Evolutionary conservation across 768 basidiomycete genomes (phyloP), one percentile per base, ranked within the genome.

Genomic region (Tubosaeta sp.): DNA sequence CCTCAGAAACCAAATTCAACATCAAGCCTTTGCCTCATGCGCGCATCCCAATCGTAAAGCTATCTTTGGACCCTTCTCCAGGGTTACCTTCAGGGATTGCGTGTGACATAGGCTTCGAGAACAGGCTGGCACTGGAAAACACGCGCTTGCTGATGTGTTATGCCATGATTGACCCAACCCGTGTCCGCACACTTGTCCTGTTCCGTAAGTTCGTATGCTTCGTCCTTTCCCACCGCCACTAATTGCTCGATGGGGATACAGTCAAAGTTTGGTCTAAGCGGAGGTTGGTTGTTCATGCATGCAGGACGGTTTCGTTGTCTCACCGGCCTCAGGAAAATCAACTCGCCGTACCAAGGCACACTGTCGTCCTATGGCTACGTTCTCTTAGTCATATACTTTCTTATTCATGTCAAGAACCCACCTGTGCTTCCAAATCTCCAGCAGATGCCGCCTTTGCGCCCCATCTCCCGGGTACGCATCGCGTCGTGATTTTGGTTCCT

Each of bases 211-310:
- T 12, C 31, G 59, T 65, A 43, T 51, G 65, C 16, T n/a, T 52
- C 43, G 11, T 43, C 38, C 41, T 48, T 35, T 51, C 50, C 31
- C 27, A 39, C 39, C 46, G 43, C 50, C 37, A 43, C 56, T 22
- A 22, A 22, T 22, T 22, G 22, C 22, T 63, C 35, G 61, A 57
- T 45, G 32, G 44, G 42, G 53, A 39, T 38, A 7, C 60, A 98
- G 95, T 99, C 65, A 99, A 99, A 78, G 93, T 99, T 19, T 99
- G 95, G 95, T 91, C 91, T 63, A 99, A 97, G 73, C 82, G 93
- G 71, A 81, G 95, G 89, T 88, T 51, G 34, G 50, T 46, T 6
- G 13, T 33, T 27, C 33, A 26, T 29, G 4, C 19, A 44, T 35
- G n/a, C n/a, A 26, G n/a, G 42, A 41, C 25, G 31, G 31, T 27